Evolutionary conservation across 805 yeast species (phyloP), one percentile per base, ranked within the genome.

Genomic region (Debaryomyces castellii): DNA sequence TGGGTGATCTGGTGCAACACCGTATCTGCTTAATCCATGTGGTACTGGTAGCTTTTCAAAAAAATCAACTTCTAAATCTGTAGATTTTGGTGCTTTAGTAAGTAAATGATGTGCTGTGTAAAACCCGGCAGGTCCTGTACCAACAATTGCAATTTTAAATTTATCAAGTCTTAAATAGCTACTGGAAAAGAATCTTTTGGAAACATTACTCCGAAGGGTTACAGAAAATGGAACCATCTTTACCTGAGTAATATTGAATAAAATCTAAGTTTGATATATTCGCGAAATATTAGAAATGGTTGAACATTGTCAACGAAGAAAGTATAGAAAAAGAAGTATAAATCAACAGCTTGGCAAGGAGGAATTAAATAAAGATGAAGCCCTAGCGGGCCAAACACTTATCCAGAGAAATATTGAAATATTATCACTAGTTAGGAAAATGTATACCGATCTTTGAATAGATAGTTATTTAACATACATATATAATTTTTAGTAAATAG

Each of bases 1-100:
- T 0, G 97, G 96, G 65, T 94, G 97, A 66, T 94, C 99, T 2
- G 99, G 99, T 0, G 99, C 97, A n/a, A 94, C 98, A 1, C 99
- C 99, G 60, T 80, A 91, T 28, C 99, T 68, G 35, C 91, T 83
- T 27, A 94, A 73, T 0, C 99, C 99, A 68, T 78, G 92, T 0
- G 99, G 99, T 5, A 90, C 83, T 0, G 97, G 96, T 21, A 83
- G 69, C 50, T 81, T 77, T 58, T 94, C 99, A 70, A 83, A 90
- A 64, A 92, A 74, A 49, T 89, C 94, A 3, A 91, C 74, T 46
- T 76, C 41, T n/a, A 72, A 39, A 3, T 54, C 48, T 30, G 58
- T 46, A 3, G 68, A 59, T 4, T 64, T 51, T 1, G 63, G 44
- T 12, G 64, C 63, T 47, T 74, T 77, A 47, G 80, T 80, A 34